Base-by-base conservation (phyloP, 2,329 filamentous ascomycete genomes). In the Coniochaeta prunicola region DNA sequence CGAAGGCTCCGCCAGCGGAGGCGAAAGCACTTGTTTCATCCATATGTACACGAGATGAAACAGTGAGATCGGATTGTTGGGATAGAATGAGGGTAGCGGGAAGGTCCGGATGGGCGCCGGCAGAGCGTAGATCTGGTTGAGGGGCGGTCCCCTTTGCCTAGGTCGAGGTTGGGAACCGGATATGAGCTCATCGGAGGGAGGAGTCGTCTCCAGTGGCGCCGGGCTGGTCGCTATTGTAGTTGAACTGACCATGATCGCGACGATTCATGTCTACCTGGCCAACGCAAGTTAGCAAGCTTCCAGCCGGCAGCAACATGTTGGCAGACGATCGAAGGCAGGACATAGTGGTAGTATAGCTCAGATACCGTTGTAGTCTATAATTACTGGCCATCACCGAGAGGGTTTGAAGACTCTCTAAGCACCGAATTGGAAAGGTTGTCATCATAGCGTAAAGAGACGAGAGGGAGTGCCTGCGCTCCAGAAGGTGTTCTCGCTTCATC, bases 351-450 rank as follows among this genome's bases (percentile, higher is more conserved):
- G n/a, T 15, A 24, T 30, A 15, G 81, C 83, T 94, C 90, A 94
- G 90, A 94, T 94, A 94, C 90, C 90, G 90, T 94, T 93, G 90
- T 94, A 94, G 90, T 94, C 90, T 89, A 88, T 87, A 84, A 74
- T 73, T 69, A 81, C 81, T 78, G 78, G 80, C 83, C 75, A 76
- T 80, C 85, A 88, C 75, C 64, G 81, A 84, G 82, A 77, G 70
- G 78, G 75, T 77, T 73, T 80, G 79, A 80, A 80, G 77, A 50
- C 76, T 77, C 80, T 82, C 81, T 86, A 79, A 76, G 83, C 79
- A 78, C 80, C 73, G 68, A 67, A 50, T 50, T 50, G 45, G 45
- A 71, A 55, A 34, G 28, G 17, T 34, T 74, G 80, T 88, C 85
- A 88, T 88, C 85, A 87, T 69, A 70, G 78, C 77, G 74, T n/a